Percentiles rank a stretch among this genome's conserved stretches.
phyloP scores from a whole-genome alignment of 2,329 filamentous ascomycete species.

The Exophiala mesophila region DNA sequence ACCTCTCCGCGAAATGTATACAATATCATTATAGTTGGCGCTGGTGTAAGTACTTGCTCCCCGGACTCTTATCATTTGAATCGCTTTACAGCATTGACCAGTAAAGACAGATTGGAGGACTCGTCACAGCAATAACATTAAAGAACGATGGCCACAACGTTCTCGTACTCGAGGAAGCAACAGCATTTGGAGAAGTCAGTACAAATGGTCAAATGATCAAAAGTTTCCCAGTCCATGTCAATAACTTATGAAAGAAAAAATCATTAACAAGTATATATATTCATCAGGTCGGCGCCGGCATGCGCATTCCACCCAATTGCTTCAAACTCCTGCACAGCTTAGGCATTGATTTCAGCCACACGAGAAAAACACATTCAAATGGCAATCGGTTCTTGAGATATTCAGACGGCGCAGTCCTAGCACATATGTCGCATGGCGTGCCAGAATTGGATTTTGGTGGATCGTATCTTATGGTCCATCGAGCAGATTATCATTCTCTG shows the following conservation, averaged over 20 bases:
- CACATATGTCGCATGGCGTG: constrained; percentile 22
- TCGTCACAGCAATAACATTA: background rate
- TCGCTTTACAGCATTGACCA: no score
- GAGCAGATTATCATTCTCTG: constrained; percentile 28
- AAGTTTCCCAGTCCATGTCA: background rate
- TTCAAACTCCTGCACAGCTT: constrained; percentile 18
- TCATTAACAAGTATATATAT: no score
- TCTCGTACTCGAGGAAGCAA: background rate
- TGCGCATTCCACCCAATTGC: constrained; percentile 27
- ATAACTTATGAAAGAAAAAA: background rate
- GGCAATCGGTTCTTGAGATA: constrained; percentile 31
- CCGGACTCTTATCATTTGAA: no score
- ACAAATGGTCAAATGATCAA: no score
- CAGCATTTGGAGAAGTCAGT: background rate
- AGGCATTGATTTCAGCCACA: constrained; percentile 19
- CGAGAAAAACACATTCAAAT: constrained; percentile 27
- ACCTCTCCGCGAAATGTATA: no score
- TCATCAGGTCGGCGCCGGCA: constrained; percentile 28
- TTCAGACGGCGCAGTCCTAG: constrained; percentile 29
- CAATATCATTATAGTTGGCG: no score
- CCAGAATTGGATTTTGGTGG: constrained; percentile 28
- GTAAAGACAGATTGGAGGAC: background rate
- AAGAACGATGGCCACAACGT: background rate
- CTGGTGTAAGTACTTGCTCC: no score
- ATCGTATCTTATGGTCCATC: constrained; percentile 32